Evolutionary conservation across 2,329 filamentous ascomycete species (phyloP).

Genomic region (Calonectria pseudoreteaudii): DNA sequence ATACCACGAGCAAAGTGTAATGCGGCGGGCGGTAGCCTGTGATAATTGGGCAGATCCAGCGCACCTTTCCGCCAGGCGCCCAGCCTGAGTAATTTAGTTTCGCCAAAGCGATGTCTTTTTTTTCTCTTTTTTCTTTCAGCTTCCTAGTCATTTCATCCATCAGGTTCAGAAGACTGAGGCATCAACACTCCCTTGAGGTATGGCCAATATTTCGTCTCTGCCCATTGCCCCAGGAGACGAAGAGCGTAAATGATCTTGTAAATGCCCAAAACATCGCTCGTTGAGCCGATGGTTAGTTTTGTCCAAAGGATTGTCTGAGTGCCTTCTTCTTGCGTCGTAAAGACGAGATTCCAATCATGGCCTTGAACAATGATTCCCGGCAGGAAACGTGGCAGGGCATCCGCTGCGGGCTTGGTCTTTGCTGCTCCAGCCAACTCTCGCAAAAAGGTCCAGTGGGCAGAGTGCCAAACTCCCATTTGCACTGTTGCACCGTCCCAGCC

Average conservation of each 20-base stretch:
- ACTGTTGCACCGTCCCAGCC: conserved; percentile 19
- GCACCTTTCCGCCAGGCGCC: no score
- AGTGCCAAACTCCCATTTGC: conserved; percentile 16
- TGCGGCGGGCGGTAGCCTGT: no score
- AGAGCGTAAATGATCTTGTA: conserved; percentile 9
- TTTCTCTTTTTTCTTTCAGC: no score
- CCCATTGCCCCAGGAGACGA: conserved; percentile 1
- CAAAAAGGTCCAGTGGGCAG: conserved; percentile 17
- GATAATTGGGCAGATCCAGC: no score
- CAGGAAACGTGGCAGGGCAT: not conserved
- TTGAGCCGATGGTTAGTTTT: not conserved
- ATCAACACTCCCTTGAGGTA: not conserved
- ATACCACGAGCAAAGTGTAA: no score
- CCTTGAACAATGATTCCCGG: conserved; percentile 10
- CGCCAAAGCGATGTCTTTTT: no score
- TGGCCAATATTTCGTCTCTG: not conserved
- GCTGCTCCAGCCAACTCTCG: not conserved
- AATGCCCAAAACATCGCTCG: not conserved
- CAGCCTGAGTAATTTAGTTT: no score
- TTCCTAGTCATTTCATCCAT: not conserved
- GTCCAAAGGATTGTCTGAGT: conserved; percentile 1
- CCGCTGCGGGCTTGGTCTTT: not conserved
- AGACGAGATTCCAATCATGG: conserved; percentile 11
- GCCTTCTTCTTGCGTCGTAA: conserved; percentile 4
- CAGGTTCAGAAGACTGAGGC: not conserved